Base-by-base conservation (phyloP, 495 filamentous ascomycete genomes). In the Aspergillus heteromorphus region DNA sequence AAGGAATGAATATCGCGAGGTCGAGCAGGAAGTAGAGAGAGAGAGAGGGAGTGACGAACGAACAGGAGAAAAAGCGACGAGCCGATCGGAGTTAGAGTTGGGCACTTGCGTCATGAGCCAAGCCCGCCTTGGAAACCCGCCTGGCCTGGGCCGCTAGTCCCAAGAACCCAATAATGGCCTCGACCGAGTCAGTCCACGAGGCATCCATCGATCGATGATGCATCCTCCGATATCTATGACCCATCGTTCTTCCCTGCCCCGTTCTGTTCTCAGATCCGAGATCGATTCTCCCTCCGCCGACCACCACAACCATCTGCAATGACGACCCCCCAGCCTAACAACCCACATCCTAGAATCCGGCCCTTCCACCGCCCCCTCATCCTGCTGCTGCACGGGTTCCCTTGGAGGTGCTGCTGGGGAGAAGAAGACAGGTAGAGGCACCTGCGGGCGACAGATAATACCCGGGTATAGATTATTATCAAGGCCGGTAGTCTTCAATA, bases 351-450 rank as follows among this genome's bases (percentile, higher is more conserved):
- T 87, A 25, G 78, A 80, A 60, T 72, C 82, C 16, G 82, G 81
- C 21, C 42, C 48, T 25, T 56, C 63, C 45, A 60, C 56, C 23
- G 43, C 38, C 84, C 83, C 0, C 75, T 87, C 42, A 67, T 89
- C 27, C 65, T 87, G 17, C 79, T 85, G 55, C 74, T 81, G 49
- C 85, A 86, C 64, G 85, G 84, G 18, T 87, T 79, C 57, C 84
- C 85, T 71, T 75, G 38, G 67, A 78, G 0, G 85, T 84, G 16
- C 69, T 89, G 4, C 67, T 63, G 9, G 73, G 87, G 5, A 8
- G 23, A 40, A 40, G 8, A 36, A 30, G 27, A 36, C 13, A 36
- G n/a, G n/a, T n/a, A n/a, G n/a, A n/a, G n/a, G n/a, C n/a, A n/a
- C n/a, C n/a, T n/a, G n/a, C n/a, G n/a, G n/a, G n/a, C n/a, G n/a